These are phyloP conservation scores for Phenoliferia sp. DNA, from an alignment of 1,284 basidiomycete species.

Conservation along the genomic window DNA sequence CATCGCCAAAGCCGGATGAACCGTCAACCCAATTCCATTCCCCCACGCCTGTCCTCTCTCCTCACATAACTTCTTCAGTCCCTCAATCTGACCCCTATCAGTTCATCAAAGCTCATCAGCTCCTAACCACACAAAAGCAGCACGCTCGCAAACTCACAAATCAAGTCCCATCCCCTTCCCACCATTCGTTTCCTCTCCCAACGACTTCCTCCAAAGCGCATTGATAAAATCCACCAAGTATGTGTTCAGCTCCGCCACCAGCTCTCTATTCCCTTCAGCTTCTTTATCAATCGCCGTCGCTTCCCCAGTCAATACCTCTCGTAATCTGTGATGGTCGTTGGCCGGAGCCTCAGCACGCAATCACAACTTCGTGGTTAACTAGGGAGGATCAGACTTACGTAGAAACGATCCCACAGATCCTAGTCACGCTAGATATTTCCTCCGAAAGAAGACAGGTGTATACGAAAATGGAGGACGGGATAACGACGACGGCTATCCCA, in stretches of 20 bases:
- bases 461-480: conserved; percentile 8
- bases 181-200: not conserved
- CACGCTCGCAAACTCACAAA: not conserved
- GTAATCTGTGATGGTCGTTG: conserved; percentile 3
- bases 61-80: not conserved
- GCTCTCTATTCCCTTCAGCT: not conserved
- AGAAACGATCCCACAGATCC: conserved; percentile 11
- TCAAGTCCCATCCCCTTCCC: conserved; percentile 2
- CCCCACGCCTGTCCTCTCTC: not conserved
- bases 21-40: conserved; percentile 2
- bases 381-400: not conserved
- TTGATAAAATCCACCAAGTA: conserved; percentile 13
- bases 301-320: conserved; percentile 14
- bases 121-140: no score
- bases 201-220: conserved; percentile 10
- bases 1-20: not conserved
- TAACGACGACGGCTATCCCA: conserved; percentile 5
- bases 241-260: conserved; percentile 10
- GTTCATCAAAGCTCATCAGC: not conserved
- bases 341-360: not conserved
- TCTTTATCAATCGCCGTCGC: conserved; percentile 1
- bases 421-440: conserved; percentile 8
- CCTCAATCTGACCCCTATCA: conserved; percentile 9
- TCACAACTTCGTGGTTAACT: not conserved
- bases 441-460: conserved; percentile 5